phyloP scores from a whole-genome alignment of 164 flowering plant genomes.

The Malania oleifera region DNA sequence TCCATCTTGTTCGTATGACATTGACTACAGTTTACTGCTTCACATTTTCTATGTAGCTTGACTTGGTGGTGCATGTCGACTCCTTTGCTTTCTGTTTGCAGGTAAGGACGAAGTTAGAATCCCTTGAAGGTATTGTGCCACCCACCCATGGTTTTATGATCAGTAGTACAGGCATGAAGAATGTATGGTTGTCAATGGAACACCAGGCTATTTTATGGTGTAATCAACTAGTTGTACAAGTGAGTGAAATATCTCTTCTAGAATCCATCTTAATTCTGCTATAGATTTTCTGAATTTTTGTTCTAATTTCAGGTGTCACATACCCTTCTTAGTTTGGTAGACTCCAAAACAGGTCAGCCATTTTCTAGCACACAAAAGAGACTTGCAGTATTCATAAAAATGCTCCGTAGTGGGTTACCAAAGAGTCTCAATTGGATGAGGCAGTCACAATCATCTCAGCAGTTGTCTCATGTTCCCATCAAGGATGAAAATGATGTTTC shows the following conservation, averaged over 20 bases:
- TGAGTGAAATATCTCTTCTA: conserved; percentile 25
- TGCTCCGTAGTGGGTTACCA: conserved; percentile 83
- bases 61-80: background rate
- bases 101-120: conserved; percentile 82
- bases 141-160: conserved; percentile 82
- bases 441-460: conserved; percentile 27
- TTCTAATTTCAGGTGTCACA: conserved; percentile 74
- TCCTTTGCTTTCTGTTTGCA: conserved; percentile 21
- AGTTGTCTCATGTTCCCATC: conserved; percentile 18
- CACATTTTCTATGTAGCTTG: background rate
- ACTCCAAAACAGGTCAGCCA: conserved; percentile 69
- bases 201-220: conserved; percentile 99
- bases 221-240: conserved; percentile 96
- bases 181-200: conserved; percentile 99
- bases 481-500: conserved; percentile 25
- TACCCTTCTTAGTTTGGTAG: conserved; percentile 83
- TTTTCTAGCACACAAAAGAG: conserved; percentile 48
- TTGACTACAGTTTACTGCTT: background rate
- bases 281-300: conserved; percentile 14
- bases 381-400: conserved; percentile 62
- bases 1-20: background rate
- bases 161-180: conserved; percentile 77
- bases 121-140: conserved; percentile 93
- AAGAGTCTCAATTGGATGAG: conserved; percentile 54
- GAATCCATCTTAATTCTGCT: background rate